phyloP scores from a whole-genome alignment of 2,329 filamentous ascomycete species.

The Fusarium sp. region DNA sequence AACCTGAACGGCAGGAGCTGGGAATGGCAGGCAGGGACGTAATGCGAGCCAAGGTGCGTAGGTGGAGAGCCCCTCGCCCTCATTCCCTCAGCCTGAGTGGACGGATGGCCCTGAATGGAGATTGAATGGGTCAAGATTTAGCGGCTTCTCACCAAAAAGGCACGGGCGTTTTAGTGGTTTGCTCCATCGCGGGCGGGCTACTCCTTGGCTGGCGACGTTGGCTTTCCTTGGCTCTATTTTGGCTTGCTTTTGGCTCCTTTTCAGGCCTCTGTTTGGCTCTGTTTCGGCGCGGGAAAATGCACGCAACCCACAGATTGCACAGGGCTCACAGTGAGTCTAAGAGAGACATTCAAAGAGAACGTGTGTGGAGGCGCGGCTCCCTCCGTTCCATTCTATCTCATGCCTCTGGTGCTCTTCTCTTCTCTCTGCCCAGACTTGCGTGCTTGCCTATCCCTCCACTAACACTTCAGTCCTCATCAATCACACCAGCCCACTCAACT shows the following conservation, averaged over 20 bases:
- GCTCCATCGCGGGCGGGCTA: not conserved
- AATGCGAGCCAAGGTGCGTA: constrained; percentile 9
- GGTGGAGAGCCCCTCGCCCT: constrained; percentile 13
- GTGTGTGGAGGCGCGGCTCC: not conserved
- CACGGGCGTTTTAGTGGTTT: constrained; percentile 10
- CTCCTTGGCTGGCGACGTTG: constrained; percentile 5
- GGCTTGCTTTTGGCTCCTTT: constrained; percentile 6
- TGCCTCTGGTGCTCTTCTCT: not conserved
- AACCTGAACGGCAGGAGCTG: constrained; percentile 14
- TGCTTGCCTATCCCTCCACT: not conserved
- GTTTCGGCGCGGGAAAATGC: not conserved
- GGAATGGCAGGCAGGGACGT: constrained; percentile 20
- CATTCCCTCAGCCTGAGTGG: not conserved
- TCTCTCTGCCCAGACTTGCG: not conserved
- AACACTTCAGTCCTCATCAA: not conserved
- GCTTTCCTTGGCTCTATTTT: constrained; percentile 2
- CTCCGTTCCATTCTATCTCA: not conserved
- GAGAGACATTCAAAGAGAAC: not conserved
- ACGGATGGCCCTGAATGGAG: not conserved
- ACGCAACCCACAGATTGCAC: not conserved
- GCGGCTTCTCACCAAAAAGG: constrained; percentile 4
- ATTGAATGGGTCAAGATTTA: constrained; percentile 3
- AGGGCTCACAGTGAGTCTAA: not conserved
- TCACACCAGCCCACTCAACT: not conserved
- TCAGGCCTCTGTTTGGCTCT: not conserved